Percentiles rank a stretch among this genome's conserved stretches.
phyloP scores from a whole-genome alignment of 306 rosid genomes.

The Cucumis melo region DNA sequence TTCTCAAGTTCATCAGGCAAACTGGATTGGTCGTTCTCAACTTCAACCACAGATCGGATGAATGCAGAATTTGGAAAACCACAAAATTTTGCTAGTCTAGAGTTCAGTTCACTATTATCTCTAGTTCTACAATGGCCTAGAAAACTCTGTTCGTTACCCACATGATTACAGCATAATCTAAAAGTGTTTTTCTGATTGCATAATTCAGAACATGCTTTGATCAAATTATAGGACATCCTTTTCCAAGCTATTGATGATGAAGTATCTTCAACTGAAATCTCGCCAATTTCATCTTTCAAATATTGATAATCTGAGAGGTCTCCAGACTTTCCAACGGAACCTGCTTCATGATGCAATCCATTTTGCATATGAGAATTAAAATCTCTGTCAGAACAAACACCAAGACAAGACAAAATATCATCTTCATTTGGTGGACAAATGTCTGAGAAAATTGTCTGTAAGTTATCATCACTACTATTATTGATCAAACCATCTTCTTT shows the following conservation, averaged over 20 bases:
- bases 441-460: slow-evolving; percentile 60
- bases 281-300: slow-evolving; percentile 63
- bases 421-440: slow-evolving; percentile 46
- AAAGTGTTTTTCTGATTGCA: slow-evolving; percentile 46
- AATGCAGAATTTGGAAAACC: slow-evolving; percentile 28
- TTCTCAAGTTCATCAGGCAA: slow-evolving; percentile 28
- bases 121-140: slow-evolving; percentile 14
- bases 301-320: slow-evolving; percentile 12
- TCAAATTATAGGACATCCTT: slow-evolving; percentile 42
- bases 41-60: slow-evolving; percentile 33
- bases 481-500: slow-evolving; percentile 27
- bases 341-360: slow-evolving; percentile 15
- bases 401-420: slow-evolving; percentile 61
- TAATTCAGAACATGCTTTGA: slow-evolving; percentile 44
- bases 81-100: slow-evolving; percentile 47
- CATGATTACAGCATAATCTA: slow-evolving; percentile 59
- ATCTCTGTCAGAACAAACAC: slow-evolving; percentile 21
- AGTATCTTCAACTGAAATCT: slow-evolving; percentile 57
- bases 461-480: slow-evolving; percentile 31
- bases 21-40: slow-evolving; percentile 29
- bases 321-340: slow-evolving; percentile 19
- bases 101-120: slow-evolving; percentile 21
- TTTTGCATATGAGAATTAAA: slow-evolving; percentile 21
- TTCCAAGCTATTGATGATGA: slow-evolving; percentile 71
- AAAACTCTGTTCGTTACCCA: slow-evolving; percentile 23